These are phyloP conservation scores for Epicoccum sorghinum DNA, from an alignment of 2,329 filamentous ascomycete genomes.

Conservation along the genomic window DNA sequence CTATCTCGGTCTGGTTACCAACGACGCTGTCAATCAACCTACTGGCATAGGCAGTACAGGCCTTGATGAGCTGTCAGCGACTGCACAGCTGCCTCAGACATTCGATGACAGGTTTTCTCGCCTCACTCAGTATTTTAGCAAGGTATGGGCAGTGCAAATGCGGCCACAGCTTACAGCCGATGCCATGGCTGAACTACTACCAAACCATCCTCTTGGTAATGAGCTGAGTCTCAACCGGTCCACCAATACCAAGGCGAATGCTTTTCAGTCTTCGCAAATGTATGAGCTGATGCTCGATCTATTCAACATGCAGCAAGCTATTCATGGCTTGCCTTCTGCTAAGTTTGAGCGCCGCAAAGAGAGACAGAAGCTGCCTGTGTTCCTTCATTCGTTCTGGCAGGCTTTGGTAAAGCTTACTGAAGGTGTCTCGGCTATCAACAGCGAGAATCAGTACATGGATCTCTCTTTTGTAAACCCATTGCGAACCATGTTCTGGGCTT, in stretches of 20 bases:
- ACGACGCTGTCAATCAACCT: neutral
- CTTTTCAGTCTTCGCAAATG: slow-evolving; percentile 28
- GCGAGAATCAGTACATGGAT: slow-evolving; percentile 17
- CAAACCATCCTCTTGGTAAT: slow-evolving; percentile 56
- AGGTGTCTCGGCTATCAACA: slow-evolving; percentile 17
- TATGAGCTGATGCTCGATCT: slow-evolving; percentile 40
- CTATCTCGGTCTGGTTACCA: slow-evolving; percentile 22
- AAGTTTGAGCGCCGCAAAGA: slow-evolving; percentile 45
- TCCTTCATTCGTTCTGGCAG: slow-evolving; percentile 36
- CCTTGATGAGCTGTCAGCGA: neutral
- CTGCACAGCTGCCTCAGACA: neutral
- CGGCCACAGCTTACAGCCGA: slow-evolving; percentile 12
- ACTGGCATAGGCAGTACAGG: slow-evolving; percentile 16
- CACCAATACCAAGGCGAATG: slow-evolving; percentile 7
- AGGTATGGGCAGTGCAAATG: slow-evolving; percentile 24
- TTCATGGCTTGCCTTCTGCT: slow-evolving; percentile 34
- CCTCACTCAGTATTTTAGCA: slow-evolving; percentile 43
- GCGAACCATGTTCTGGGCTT: slow-evolving; percentile 55
- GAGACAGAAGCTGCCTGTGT: slow-evolving; percentile 42
- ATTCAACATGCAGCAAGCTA: slow-evolving; percentile 38
- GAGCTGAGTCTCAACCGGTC: slow-evolving; percentile 47
- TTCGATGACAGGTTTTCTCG: slow-evolving; percentile 15
- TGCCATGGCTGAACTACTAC: slow-evolving; percentile 28
- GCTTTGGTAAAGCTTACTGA: slow-evolving; percentile 26
- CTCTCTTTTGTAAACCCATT: slow-evolving; percentile 33